These are phyloP conservation scores for Brassica balearica DNA, from an alignment of 441 rosid genomes.

Conservation along the genomic window DNA sequence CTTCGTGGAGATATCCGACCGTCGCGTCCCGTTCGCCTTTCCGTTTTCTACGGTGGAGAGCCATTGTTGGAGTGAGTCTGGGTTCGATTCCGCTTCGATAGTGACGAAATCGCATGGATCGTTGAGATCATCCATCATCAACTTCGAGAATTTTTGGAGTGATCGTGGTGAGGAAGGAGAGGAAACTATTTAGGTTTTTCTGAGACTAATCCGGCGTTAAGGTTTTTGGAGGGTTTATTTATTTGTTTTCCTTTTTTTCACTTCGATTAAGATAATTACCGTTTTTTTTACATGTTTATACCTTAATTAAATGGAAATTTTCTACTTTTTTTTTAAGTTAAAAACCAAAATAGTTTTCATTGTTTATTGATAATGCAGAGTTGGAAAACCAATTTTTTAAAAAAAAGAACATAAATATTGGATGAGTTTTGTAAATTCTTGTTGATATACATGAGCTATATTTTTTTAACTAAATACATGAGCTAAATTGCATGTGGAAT, in stretches of 20 bases:
- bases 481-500: too few species aligned
- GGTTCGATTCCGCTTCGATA: conserved; percentile 25
- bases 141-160: not conserved
- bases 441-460: too few species aligned
- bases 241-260: not conserved
- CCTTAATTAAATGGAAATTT: not conserved
- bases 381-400: too few species aligned
- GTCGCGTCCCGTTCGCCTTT: conserved; percentile 4
- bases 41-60: conserved; percentile 12
- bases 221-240: not conserved
- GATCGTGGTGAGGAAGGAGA: not conserved
- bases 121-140: not conserved
- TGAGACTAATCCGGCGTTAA: not conserved
- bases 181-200: not conserved
- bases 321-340: too few species aligned
- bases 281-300: not conserved
- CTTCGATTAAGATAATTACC: not conserved
- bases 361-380: too few species aligned
- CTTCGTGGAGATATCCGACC: conserved; percentile 14
- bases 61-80: conserved; percentile 30
- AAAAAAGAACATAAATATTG: too few species aligned
- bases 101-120: not conserved
- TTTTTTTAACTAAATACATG: too few species aligned
- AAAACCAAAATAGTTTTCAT: too few species aligned
- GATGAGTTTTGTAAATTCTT: too few species aligned